Evolutionary conservation across 176 grass and related monocot genomes (phyloP).

Genomic region (Carex cristatella): DNA sequence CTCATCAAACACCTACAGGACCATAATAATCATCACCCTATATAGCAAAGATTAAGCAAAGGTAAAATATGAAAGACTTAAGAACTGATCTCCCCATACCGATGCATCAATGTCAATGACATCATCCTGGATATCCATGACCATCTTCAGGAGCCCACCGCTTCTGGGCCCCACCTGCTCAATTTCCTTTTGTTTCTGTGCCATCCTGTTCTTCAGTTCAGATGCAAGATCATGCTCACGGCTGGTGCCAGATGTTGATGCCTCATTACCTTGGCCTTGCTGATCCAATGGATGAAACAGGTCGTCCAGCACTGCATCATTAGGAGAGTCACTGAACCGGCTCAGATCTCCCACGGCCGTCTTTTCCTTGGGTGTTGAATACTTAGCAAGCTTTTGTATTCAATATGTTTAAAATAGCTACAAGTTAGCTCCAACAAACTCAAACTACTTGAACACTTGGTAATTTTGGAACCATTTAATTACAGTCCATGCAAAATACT

Average conservation of each 20-base stretch:
- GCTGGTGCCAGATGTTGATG: conserved; percentile 61
- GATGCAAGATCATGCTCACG: conserved; percentile 56
- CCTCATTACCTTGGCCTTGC: conserved; percentile 47
- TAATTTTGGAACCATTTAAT: conserved; percentile 3
- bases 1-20: conserved; percentile 60
- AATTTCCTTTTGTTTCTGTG: conserved; percentile 68
- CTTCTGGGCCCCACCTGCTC: conserved; percentile 33
- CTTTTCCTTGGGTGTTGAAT: conserved; percentile 33
- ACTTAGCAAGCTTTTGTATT: conserved; percentile 41
- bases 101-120: conserved; percentile 54
- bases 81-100: conserved; percentile 36
- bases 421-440: conserved; percentile 23
- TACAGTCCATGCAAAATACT: not conserved
- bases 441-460: not conserved
- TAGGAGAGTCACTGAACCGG: conserved; percentile 89
- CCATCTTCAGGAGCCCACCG: conserved; percentile 67
- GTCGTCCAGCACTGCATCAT: conserved; percentile 81
- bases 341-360: conserved; percentile 31
- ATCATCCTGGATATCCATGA: conserved; percentile 47
- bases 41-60: conserved; percentile 25
- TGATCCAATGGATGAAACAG: conserved; percentile 71
- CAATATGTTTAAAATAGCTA: not conserved
- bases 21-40: conserved; percentile 10
- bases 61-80: not conserved
- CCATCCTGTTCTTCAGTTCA: conserved; percentile 58